phyloP scores from a whole-genome alignment of 1,284 basidiomycete genomes.

The Heterobasidion occidentale region DNA sequence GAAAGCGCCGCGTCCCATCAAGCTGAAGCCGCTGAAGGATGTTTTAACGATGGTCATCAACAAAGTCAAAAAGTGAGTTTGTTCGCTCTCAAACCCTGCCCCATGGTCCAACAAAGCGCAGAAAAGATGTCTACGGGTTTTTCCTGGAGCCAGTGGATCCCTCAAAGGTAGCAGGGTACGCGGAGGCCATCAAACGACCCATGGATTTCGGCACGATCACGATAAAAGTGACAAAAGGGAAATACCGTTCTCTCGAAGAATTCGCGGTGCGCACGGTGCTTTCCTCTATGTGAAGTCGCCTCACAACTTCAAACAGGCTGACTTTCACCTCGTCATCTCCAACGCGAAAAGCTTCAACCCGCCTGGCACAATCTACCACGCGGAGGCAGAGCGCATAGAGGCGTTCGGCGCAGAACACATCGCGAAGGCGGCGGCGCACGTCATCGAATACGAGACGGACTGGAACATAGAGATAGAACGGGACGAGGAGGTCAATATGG shows the following conservation, averaged over 20 bases:
- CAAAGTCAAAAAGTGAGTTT: conserved; percentile 64
- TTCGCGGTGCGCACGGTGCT: conserved; percentile 45
- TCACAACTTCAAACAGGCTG: conserved; percentile 33
- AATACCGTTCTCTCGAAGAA: conserved; percentile 68
- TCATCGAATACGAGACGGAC: conserved; percentile 74
- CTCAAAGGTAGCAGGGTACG: conserved; percentile 59
- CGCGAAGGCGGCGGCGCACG: conserved; percentile 53
- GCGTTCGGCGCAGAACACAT: conserved; percentile 66
- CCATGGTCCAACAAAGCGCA: conserved; percentile 16
- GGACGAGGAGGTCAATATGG: conserved; percentile 50
- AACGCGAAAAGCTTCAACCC: conserved; percentile 74
- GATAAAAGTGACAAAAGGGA: conserved; percentile 52
- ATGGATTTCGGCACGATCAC: conserved; percentile 84
- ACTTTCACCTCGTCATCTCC: conserved; percentile 61
- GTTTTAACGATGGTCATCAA: conserved; percentile 56
- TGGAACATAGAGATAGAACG: conserved; percentile 77
- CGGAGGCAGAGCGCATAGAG: conserved; percentile 65
- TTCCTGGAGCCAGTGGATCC: conserved; percentile 69
- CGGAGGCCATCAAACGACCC: conserved; percentile 59
- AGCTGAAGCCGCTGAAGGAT: conserved; percentile 72
- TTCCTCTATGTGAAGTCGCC: neutral
- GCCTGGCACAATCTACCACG: conserved; percentile 60
- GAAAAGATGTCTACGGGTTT: conserved; percentile 84
- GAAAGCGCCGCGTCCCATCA: conserved; percentile 43
- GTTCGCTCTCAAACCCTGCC: neutral